phyloP scores from a whole-genome alignment of 257 asterid species.

The Solanum paucissectum region DNA sequence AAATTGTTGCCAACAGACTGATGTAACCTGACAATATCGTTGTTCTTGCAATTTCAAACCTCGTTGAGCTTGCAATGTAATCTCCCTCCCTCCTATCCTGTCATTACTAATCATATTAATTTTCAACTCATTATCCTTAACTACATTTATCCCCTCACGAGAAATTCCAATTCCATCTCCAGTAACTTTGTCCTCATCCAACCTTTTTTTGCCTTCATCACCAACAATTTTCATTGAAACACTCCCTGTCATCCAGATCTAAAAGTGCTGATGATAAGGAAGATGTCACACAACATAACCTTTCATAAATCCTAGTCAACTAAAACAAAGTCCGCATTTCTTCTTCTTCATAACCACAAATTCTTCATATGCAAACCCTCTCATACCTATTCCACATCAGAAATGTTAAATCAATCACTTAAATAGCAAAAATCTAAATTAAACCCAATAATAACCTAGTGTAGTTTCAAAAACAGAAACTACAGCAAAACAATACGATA shows the following conservation, averaged over 20 bases:
- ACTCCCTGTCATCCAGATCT: conserved; percentile 42
- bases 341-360: conserved; percentile 30
- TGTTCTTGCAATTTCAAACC: conserved; percentile 39
- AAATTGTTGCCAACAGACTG: conserved; percentile 69
- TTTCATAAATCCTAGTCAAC: conserved; percentile 32
- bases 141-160: conserved; percentile 13
- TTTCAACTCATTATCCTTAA: conserved; percentile 15
- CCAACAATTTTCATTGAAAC: conserved; percentile 42
- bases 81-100: not conserved
- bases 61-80: conserved; percentile 19
- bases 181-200: conserved; percentile 25
- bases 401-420: conserved; percentile 18
- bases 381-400: conserved; percentile 16
- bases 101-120: not conserved
- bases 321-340: conserved; percentile 30
- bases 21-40: conserved; percentile 35
- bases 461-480: not conserved
- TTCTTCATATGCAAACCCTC: conserved; percentile 5
- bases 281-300: conserved; percentile 16
- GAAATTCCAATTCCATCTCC: conserved; percentile 21
- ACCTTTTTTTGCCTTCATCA: conserved; percentile 30
- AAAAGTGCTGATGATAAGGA: conserved; percentile 31
- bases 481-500: not conserved
- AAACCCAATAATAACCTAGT: not conserved
- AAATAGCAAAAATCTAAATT: not conserved